Conservation (phyloP, 257 asterid genomes). For the Nicotiana benthamiana region DNA sequence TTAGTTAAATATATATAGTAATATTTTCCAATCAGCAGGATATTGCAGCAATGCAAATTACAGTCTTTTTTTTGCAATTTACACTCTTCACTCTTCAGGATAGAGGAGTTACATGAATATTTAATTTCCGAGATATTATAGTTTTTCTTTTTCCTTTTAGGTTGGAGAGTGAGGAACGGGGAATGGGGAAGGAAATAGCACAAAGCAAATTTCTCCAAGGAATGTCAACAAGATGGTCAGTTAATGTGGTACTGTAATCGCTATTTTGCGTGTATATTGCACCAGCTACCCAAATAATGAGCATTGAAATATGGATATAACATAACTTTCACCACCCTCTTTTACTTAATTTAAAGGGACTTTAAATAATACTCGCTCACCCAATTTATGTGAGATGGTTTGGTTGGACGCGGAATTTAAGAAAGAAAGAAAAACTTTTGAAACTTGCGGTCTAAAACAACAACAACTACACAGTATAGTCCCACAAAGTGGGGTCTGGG, state of each 20-base stretch:
- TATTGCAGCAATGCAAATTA: background rate
- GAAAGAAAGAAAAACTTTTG: too few species aligned
- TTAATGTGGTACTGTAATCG: background rate
- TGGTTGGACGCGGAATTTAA: too few species aligned
- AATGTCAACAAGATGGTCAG: background rate
- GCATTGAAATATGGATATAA: background rate
- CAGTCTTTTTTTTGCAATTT: background rate
- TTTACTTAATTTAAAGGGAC: background rate
- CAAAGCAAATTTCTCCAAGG: background rate
- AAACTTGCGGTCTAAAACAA: too few species aligned
- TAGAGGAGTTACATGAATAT: background rate
- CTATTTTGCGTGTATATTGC: background rate
- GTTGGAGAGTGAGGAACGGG: background rate
- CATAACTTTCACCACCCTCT: background rate
- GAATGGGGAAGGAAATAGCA: background rate
- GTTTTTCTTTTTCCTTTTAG: background rate
- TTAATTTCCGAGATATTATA: background rate
- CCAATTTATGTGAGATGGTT: too few species aligned
- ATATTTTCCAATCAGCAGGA: background rate
- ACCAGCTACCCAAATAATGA: background rate
- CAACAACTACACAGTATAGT: too few species aligned
- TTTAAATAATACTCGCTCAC: background rate
- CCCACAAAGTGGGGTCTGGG: too few species aligned
- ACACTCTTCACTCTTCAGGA: background rate
- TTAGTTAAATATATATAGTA: background rate